These are phyloP conservation scores for Colletotrichum lindemuthianum DNA, from an alignment of 2,329 filamentous ascomycete genomes.

Conservation along the genomic window DNA sequence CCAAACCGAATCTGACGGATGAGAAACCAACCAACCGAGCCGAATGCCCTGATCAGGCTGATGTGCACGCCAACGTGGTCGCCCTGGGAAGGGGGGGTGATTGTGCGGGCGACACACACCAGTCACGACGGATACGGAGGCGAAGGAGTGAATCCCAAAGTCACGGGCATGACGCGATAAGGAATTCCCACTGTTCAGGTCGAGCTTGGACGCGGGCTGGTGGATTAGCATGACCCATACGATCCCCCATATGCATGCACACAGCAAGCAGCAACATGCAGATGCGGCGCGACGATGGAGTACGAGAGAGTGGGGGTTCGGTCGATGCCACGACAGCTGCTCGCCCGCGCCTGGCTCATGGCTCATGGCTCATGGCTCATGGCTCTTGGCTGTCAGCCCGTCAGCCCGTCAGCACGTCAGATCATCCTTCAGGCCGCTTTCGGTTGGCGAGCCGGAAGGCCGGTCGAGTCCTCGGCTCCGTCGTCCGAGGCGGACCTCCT, in stretches of 20 bases:
- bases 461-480: background rate
- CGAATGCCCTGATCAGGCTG: conserved; percentile 28
- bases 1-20: conserved; percentile 26
- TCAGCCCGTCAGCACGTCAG: background rate
- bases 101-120: background rate
- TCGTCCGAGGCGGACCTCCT: background rate
- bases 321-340: conserved; percentile 2
- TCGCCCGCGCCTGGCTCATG: background rate
- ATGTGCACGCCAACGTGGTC: conserved; percentile 5
- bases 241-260: conserved; percentile 11
- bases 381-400: conserved; percentile 6
- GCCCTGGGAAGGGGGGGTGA: background rate
- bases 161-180: conserved; percentile 23
- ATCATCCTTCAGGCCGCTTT: conserved; percentile 10
- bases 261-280: conserved; percentile 13
- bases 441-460: background rate
- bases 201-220: background rate
- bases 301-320: conserved; percentile 1
- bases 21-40: conserved; percentile 29
- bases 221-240: background rate
- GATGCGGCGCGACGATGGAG: conserved; percentile 7
- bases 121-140: conserved; percentile 16
- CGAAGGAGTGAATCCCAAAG: conserved; percentile 2
- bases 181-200: conserved; percentile 15
- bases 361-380: background rate